Percentiles rank a stretch among this genome's conserved stretches.
Evolutionary conservation across 116 monocot genomes (phyloP).

Genomic region (Cymodocea nodosa): DNA sequence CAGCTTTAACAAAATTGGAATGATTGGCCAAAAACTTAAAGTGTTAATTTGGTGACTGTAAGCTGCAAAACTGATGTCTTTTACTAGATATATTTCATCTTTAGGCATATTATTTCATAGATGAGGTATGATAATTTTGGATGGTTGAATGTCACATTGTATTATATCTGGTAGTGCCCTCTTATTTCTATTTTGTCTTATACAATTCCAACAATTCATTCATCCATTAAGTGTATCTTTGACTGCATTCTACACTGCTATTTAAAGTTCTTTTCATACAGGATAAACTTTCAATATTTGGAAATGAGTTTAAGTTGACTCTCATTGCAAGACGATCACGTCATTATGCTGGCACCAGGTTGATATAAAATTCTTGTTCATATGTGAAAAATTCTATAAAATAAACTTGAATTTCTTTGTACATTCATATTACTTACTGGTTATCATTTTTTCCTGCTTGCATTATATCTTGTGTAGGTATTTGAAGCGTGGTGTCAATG

Average conservation of each 20-base stretch:
- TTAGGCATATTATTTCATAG: no score
- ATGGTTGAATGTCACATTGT: no score
- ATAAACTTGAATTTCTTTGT: background rate
- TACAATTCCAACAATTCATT: no score
- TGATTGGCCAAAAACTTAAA: no score
- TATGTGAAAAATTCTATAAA: background rate
- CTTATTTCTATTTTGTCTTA: background rate
- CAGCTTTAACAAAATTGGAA: no score
- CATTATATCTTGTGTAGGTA: constrained; percentile 25
- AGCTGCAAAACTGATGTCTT: no score
- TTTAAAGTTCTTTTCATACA: constrained; percentile 14
- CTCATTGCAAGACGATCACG: constrained; percentile 88
- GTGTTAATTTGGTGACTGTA: no score
- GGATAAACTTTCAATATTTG: constrained; percentile 54
- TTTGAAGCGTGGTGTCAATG: constrained; percentile 81
- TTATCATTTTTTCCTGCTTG: background rate
- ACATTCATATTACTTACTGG: background rate
- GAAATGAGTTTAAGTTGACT: constrained; percentile 63
- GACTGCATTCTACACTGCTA: no score
- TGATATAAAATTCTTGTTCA: background rate
- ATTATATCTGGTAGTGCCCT: background rate
- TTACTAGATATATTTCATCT: no score
- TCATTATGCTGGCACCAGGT: constrained; percentile 95
- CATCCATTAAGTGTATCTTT: no score
- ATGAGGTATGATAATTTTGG: no score